These are phyloP conservation scores for Botrytis fragariae DNA, from an alignment of 2,329 filamentous ascomycete species.

Conservation along the genomic window DNA sequence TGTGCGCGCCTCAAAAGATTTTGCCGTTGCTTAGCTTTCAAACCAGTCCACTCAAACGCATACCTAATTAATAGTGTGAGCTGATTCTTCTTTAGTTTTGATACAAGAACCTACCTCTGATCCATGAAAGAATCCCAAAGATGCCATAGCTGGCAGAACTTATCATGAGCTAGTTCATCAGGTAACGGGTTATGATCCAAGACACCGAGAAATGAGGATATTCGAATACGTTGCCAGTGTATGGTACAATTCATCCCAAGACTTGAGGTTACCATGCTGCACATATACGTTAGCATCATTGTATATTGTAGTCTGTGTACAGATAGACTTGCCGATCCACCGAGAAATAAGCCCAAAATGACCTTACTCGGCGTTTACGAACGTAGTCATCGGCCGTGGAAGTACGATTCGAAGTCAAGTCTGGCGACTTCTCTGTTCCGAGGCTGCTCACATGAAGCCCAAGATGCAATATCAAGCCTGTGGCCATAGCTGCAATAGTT, in stretches of 20 bases:
- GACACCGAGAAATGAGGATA: slow-evolving; percentile 11
- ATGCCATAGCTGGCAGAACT: slow-evolving; percentile 25
- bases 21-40: neutral
- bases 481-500: neutral
- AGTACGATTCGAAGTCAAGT: neutral
- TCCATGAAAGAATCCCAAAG: slow-evolving; percentile 28
- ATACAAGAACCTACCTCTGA: slow-evolving; percentile 18
- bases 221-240: slow-evolving; percentile 25
- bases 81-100: neutral
- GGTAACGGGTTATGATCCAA: slow-evolving; percentile 4
- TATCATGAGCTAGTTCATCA: slow-evolving; percentile 24
- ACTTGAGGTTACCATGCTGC: slow-evolving; percentile 23
- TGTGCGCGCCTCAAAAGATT: neutral
- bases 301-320: neutral
- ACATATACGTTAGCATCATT: neutral
- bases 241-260: slow-evolving; percentile 28
- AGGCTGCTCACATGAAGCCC: neutral
- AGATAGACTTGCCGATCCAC: slow-evolving; percentile 21
- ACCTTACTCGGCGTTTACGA: slow-evolving; percentile 20
- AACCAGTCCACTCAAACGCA: neutral
- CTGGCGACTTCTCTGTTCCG: neutral
- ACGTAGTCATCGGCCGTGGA: neutral
- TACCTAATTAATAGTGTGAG: neutral
- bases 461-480: slow-evolving; percentile 5
- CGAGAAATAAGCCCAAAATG: slow-evolving; percentile 28